Percentiles rank a stretch among this genome's conserved stretches.
phyloP scores from a whole-genome alignment of 176 grass and related monocot genomes.

The Hordeum vulgare region DNA sequence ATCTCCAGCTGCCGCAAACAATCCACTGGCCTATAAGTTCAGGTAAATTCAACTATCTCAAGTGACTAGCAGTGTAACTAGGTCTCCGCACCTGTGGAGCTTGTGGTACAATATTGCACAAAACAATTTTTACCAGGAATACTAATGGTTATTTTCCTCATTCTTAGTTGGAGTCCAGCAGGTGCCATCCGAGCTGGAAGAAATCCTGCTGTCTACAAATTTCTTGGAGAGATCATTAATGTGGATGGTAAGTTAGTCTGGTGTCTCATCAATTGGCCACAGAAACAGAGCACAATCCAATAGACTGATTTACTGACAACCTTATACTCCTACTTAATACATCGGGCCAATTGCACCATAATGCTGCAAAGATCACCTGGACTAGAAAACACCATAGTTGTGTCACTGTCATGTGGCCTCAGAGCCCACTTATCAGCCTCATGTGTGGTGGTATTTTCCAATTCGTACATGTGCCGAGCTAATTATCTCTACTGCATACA shows the following conservation, averaged over 20 bases:
- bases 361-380: neutral
- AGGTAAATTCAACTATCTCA: constrained; percentile 38
- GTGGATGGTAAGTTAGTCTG: constrained; percentile 57
- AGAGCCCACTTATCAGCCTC: neutral
- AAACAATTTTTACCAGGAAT: neutral
- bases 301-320: neutral
- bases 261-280: neutral
- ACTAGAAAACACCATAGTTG: neutral
- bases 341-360: neutral
- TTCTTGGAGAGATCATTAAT: constrained; percentile 58
- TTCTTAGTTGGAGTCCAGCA: constrained; percentile 82
- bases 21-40: constrained; percentile 93
- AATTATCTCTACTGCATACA: neutral
- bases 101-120: neutral
- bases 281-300: neutral
- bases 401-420: neutral
- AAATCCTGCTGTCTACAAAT: constrained; percentile 83
- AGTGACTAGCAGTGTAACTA: neutral
- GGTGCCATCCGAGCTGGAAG: constrained; percentile 66
- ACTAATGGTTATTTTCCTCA: neutral
- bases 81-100: neutral
- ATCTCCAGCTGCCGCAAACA: constrained; percentile 88
- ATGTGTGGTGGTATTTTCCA: neutral
- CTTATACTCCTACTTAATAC: neutral
- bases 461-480: neutral